Evolutionary conservation across 139 green algal species (phyloP).

Genomic region (Picochlorum sp.): DNA sequence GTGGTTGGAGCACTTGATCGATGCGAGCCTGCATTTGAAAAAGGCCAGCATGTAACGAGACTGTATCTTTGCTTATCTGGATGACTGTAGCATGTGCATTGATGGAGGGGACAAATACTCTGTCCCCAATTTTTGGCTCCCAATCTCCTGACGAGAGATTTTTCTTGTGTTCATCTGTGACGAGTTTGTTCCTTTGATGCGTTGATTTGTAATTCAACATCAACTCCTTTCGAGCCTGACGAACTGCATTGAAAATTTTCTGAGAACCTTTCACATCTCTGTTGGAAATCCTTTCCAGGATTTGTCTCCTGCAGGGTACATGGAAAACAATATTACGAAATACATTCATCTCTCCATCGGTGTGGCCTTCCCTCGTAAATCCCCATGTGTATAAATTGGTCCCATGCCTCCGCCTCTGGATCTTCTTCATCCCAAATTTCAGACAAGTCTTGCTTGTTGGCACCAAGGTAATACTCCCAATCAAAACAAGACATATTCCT

Average conservation of each 20-base stretch:
- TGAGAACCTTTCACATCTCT: not conserved
- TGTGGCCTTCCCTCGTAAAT: constrained; percentile 30
- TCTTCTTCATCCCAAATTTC: constrained; percentile 18
- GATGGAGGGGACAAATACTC: constrained; percentile 26
- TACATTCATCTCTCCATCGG: constrained; percentile 7
- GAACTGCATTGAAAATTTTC: not conserved
- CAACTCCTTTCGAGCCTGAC: not conserved
- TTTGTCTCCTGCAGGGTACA: not conserved
- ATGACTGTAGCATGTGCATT: constrained; percentile 18
- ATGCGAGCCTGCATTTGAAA: constrained; percentile 16
- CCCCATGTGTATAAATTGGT: constrained; percentile 28
- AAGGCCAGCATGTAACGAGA: constrained; percentile 19
- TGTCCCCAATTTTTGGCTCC: constrained; percentile 16
- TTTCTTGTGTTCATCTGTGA: not conserved
- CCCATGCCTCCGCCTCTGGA: constrained; percentile 17
- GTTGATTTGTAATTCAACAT: too few relatives aligned
- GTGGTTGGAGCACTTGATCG: constrained; percentile 12
- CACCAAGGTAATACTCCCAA: constrained; percentile 26
- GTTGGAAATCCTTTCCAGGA: not conserved
- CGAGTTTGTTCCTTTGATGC: not conserved
- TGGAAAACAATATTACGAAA: too few relatives aligned
- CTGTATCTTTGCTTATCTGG: not conserved
- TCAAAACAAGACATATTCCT: constrained; percentile 36
- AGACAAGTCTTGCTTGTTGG: constrained; percentile 23
- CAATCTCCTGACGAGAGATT: constrained; percentile 4